Evolutionary conservation across 1,139 yeast species (phyloP).

Genomic region (Waltiozyma solani): DNA sequence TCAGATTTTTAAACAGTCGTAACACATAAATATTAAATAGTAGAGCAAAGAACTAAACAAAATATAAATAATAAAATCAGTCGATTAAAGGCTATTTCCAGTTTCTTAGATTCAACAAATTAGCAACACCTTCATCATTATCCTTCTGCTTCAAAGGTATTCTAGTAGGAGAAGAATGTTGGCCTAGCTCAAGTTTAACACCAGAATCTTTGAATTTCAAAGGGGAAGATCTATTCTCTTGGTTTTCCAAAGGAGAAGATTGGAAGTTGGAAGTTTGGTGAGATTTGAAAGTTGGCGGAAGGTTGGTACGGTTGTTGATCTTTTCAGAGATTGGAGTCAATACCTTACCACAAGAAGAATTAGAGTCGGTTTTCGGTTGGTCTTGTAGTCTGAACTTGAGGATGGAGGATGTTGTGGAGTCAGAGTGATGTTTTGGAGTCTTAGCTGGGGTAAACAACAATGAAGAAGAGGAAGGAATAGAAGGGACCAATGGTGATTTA

Average conservation of each 20-base stretch:
- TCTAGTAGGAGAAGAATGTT: slow-evolving; percentile 7
- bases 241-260: slow-evolving; percentile 8
- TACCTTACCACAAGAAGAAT: background rate
- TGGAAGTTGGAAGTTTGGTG: slow-evolving; percentile 11
- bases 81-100: slow-evolving; percentile 2
- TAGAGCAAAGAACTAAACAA: background rate
- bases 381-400: background rate
- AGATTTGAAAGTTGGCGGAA: background rate
- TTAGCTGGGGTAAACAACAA: background rate
- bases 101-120: slow-evolving; percentile 6
- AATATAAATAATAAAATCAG: background rate
- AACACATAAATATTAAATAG: background rate
- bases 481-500: background rate
- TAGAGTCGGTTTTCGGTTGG: slow-evolving; percentile 5
- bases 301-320: background rate
- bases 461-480: background rate
- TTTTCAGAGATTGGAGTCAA: background rate
- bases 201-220: slow-evolving; percentile 1
- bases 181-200: background rate
- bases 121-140: slow-evolving; percentile 4
- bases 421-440: background rate
- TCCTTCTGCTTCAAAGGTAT: slow-evolving; percentile 3
- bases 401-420: background rate
- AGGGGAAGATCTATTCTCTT: slow-evolving; percentile 4
- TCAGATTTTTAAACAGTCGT: background rate